Percentiles rank a stretch among this genome's conserved stretches.
These are phyloP conservation scores for Dendrocalamus sinicus DNA, from an alignment of 176 grass and related monocot species.

Conservation along the genomic window DNA sequence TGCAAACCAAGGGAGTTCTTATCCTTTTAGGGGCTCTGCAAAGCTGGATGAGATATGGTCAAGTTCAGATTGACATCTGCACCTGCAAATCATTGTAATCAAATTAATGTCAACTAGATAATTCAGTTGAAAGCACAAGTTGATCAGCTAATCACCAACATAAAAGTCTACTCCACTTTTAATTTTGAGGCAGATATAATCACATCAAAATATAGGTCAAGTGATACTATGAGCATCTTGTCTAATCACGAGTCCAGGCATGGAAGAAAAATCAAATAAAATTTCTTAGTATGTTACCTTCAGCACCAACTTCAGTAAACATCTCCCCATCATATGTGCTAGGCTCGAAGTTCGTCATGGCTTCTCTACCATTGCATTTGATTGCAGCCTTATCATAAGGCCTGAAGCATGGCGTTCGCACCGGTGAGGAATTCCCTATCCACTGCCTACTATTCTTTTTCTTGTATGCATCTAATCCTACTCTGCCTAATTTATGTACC, in stretches of 20 bases:
- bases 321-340: slow-evolving; percentile 79
- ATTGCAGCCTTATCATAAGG: slow-evolving; percentile 97
- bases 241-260: neutral
- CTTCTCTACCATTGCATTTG: slow-evolving; percentile 96
- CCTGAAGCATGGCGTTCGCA: slow-evolving; percentile 77
- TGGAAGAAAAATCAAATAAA: neutral
- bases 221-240: neutral
- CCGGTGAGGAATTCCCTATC: slow-evolving; percentile 69
- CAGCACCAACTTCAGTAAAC: slow-evolving; percentile 46
- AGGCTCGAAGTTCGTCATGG: slow-evolving; percentile 91
- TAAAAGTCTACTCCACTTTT: neutral
- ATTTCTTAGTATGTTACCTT: slow-evolving; percentile 55
- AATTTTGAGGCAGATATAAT: neutral
- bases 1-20: slow-evolving; percentile 54
- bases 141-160: slow-evolving; percentile 1
- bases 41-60: slow-evolving; percentile 88
- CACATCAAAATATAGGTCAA: neutral
- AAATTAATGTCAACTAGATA: neutral
- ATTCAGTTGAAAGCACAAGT: neutral
- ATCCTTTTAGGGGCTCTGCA: slow-evolving; percentile 65
- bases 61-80: slow-evolving; percentile 85
- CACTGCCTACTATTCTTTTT: slow-evolving; percentile 41
- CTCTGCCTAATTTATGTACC: slow-evolving; percentile 2
- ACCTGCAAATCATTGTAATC: slow-evolving; percentile 30
- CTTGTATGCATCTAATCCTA: slow-evolving; percentile 2